A percentile compares a stretch with the other conserved stretches of the same genome.
Conservation (phyloP, 805 yeast genomes). For the Wickerhamiella sergipiensis region DNA sequence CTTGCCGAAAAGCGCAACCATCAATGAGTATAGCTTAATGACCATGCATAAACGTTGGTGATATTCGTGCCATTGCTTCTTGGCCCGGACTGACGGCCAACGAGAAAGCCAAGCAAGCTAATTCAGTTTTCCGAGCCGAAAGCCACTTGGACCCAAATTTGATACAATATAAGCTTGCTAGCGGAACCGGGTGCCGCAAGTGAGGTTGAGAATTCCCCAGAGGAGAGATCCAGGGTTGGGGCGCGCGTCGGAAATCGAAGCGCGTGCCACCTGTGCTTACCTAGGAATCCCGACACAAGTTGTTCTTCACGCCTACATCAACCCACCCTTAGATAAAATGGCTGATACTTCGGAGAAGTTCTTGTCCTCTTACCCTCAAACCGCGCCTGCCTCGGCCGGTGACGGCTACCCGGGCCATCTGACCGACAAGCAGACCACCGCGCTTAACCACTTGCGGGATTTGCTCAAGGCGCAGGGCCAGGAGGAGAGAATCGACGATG, state of each 20-base stretch:
- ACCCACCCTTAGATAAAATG: neutral
- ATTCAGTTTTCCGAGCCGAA: too few relatives aligned
- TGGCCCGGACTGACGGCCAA: too few relatives aligned
- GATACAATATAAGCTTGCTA: neutral
- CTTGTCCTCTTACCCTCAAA: conserved; percentile 51
- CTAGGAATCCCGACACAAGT: neutral
- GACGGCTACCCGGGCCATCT: conserved; percentile 76
- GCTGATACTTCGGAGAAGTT: conserved; percentile 4
- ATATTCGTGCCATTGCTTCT: too few relatives aligned
- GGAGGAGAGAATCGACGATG: conserved; percentile 72
- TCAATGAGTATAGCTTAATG: too few relatives aligned
- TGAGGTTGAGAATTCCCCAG: neutral
- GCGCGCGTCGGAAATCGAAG: neutral
- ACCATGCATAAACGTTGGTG: too few relatives aligned
- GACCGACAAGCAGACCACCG: conserved; percentile 50
- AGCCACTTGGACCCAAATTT: neutral
- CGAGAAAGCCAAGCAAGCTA: too few relatives aligned
- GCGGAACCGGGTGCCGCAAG: too few relatives aligned
- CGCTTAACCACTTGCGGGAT: conserved; percentile 44
- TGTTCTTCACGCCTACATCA: neutral
- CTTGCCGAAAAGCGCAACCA: too few relatives aligned
- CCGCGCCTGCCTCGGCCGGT: conserved; percentile 43
- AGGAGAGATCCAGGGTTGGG: neutral
- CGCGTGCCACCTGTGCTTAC: neutral
- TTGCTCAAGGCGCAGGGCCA: conserved; percentile 51